Evolutionary conservation across 768 basidiomycete species (phyloP).

Genomic region (Russula sp.): DNA sequence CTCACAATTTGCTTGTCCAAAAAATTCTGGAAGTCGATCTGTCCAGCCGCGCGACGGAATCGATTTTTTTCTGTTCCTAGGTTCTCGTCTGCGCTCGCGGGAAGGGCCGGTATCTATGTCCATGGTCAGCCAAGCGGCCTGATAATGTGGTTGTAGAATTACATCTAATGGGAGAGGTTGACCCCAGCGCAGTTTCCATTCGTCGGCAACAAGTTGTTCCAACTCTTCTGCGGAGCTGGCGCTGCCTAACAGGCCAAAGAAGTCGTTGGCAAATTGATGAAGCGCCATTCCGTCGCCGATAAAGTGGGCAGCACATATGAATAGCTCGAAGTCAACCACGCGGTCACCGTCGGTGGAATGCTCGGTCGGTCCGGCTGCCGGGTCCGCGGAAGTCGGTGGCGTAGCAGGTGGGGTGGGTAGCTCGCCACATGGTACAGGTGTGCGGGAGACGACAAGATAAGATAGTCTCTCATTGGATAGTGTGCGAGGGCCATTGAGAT

Average conservation of each 20-base stretch:
- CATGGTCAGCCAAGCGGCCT: not conserved
- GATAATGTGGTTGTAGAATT: not conserved
- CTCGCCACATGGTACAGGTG: constrained; percentile 18
- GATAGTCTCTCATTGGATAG: constrained; percentile 63
- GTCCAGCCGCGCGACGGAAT: constrained; percentile 29
- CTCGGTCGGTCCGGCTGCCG: constrained; percentile 19
- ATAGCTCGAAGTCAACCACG: constrained; percentile 46
- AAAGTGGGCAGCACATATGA: constrained; percentile 76
- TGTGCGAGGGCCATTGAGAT: constrained; percentile 73
- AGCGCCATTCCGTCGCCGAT: constrained; percentile 85
- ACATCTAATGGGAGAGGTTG: constrained; percentile 19
- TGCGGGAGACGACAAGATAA: constrained; percentile 49
- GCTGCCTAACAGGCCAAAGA: constrained; percentile 56
- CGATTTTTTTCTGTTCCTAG: constrained; percentile 25
- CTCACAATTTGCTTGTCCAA: constrained; percentile 32
- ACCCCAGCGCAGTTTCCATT: constrained; percentile 33
- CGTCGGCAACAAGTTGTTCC: constrained; percentile 29
- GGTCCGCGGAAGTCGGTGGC: constrained; percentile 24
- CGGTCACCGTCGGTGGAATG: constrained; percentile 16
- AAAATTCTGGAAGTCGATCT: constrained; percentile 31
- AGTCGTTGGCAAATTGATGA: constrained; percentile 75
- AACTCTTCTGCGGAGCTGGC: constrained; percentile 30
- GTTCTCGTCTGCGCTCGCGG: constrained; percentile 29
- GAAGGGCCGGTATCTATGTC: constrained; percentile 13
- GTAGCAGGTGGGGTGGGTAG: constrained; percentile 34